Evolutionary conservation across 345 rosid species (phyloP).

Genomic region (Rhodamnia argentea): DNA sequence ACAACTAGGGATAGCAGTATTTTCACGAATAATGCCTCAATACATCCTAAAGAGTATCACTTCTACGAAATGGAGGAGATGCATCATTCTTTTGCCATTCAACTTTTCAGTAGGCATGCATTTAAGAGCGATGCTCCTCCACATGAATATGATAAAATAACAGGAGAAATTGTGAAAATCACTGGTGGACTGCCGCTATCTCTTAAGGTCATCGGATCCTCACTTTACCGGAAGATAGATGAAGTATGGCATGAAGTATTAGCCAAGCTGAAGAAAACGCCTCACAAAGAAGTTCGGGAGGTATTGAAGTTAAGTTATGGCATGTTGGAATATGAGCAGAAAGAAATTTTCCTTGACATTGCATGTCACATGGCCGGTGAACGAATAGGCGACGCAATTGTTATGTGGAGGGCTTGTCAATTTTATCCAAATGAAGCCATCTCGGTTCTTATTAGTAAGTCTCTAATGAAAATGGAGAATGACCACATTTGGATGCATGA

Average conservation of each 20-base stretch:
- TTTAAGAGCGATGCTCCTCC: neutral
- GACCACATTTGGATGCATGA: too few species aligned
- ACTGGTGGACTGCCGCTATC: neutral
- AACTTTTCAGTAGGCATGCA: neutral
- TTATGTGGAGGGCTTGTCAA: too few species aligned
- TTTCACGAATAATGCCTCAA: neutral
- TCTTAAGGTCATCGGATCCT: neutral
- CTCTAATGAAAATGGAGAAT: too few species aligned
- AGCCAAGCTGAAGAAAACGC: neutral
- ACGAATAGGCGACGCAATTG: too few species aligned
- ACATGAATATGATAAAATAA: neutral
- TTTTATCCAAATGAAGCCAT: too few species aligned
- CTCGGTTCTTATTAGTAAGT: too few species aligned
- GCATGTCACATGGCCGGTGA: neutral
- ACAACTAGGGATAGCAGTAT: neutral
- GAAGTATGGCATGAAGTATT: neutral
- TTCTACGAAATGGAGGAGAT: neutral
- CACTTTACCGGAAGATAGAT: neutral
- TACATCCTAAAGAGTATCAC: neutral
- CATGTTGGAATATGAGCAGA: neutral
- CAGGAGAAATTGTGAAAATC: neutral
- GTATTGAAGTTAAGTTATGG: neutral
- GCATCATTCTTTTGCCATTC: neutral
- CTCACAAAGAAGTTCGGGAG: neutral
- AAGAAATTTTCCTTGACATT: slow-evolving; percentile 1